A percentile compares a stretch with the other conserved stretches of the same genome.
These are phyloP conservation scores for Fusarium nodosum DNA, from an alignment of 2,329 filamentous ascomycete genomes.

Conservation along the genomic window DNA sequence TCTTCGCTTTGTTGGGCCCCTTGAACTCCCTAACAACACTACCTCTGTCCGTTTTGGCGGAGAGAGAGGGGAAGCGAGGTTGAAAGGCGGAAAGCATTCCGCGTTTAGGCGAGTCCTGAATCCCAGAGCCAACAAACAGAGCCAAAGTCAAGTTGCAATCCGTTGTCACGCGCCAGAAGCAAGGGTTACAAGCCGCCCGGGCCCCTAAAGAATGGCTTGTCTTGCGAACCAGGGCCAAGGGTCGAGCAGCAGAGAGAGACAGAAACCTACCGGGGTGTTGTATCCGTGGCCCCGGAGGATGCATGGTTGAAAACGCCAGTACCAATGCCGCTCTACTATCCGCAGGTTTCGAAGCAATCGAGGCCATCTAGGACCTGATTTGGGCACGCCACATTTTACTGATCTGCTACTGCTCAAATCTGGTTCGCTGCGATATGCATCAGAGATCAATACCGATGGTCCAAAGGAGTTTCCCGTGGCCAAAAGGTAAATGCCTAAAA, in stretches of 20 bases:
- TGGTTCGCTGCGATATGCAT: conserved; percentile 37
- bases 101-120: conserved; percentile 48
- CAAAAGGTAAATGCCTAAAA: conserved; percentile 24
- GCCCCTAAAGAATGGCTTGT: conserved; percentile 28
- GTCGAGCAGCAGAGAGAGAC: conserved; percentile 3
- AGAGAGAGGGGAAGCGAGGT: not conserved
- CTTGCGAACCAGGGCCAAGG: conserved; percentile 25
- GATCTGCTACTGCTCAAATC: conserved; percentile 41
- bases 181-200: conserved; percentile 33
- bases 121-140: conserved; percentile 21
- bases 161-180: conserved; percentile 47
- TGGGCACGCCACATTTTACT: conserved; percentile 33
- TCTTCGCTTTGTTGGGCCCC: conserved; percentile 9
- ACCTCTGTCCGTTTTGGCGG: conserved; percentile 23
- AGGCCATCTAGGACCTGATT: conserved; percentile 47
- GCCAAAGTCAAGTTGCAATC: conserved; percentile 21
- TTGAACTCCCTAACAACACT: conserved; percentile 2
- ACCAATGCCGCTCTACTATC: conserved; percentile 38
- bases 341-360: conserved; percentile 36
- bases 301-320: conserved; percentile 22
- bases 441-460: conserved; percentile 29
- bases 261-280: conserved; percentile 29
- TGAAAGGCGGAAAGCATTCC: conserved; percentile 42
- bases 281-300: conserved; percentile 17
- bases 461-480: conserved; percentile 43